Evolutionary conservation across 2,329 filamentous ascomycete genomes (phyloP), one percentile per base, ranked within the genome.

Genomic region (Talaromyces sp.): DNA sequence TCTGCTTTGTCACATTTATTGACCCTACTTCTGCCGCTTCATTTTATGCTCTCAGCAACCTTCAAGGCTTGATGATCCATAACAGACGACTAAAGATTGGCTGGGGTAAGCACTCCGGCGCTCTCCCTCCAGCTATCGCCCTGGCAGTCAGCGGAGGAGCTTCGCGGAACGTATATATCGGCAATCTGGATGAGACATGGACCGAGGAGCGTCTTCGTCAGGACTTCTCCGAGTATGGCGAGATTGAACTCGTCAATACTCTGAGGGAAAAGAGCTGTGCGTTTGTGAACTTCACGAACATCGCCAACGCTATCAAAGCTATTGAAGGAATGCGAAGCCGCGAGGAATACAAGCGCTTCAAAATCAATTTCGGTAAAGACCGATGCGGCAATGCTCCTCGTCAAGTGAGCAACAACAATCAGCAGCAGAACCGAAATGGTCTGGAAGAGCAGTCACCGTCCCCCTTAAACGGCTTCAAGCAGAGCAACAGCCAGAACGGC

Each of bases 241-340:
- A 99, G 76, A 97, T 99, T 69, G 94, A 99, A 77, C 80, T 99
- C 63, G 91, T 99, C 63, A 99, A 99, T 77, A 89, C 94, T 15
- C 80, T 99, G 60, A 88, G 94, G 56, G 94, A 99, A 81, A 99
- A 99, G 86, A 97, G 92, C 78, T 99, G 94, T 74, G 94, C 94
- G 0, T 99, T 99, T 72, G 94, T 99, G 73, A 99, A 99, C 79
- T 99, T 99, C 74, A 99, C 94, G 71, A 99, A 99, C 78, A 99
- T 99, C 71, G 94, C 94, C 70, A 99, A 99, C 67, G 94, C 94
- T 53, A 99, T 99, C 81, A 99, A 99, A 80, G 94, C 94, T 1
- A 99, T 99, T 64, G 94, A 99, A 76, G 94, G 92, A 21, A 86
- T 99, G 63, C 86, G 94, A 59, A 89, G 91, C 69, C 91, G 92